Base-by-base conservation (phyloP, 2,329 filamentous ascomycete genomes). In the Endoconidiophora polonica region DNA sequence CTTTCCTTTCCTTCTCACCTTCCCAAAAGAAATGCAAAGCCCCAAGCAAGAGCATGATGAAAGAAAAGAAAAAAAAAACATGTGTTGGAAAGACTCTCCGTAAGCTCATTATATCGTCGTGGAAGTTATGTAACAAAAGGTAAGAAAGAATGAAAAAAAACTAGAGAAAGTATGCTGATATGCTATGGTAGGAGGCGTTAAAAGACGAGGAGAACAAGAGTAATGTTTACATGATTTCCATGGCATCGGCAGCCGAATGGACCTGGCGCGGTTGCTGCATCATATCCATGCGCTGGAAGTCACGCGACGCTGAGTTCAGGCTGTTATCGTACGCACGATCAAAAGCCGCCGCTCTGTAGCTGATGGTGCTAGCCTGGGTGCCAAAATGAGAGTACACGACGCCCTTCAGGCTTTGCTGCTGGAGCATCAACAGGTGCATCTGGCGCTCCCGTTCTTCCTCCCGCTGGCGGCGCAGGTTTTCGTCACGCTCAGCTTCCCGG, bases 401-500 rank as follows among this genome's bases (percentile, higher is more conserved):
- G 42, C 62, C 56, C 36, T 41, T 33, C n/a, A 38, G 6, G 16
- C 23, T 42, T 7, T 43, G 24, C 33, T 47, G 40, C 23, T 36
- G 48, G 20, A 44, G 29, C 33, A 37, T 23, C 20, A 38, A 29
- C 33, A 44, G 14, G 20, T 49, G 39, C 29, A 38, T 36, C 18
- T 46, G 43, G 16, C 33, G 14, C 40, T 36, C 44, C 33, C 44
- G 37, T n/a, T 49, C 46, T 39, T 51, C 44, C 12, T 53, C 48
- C 37, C 38, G 39, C 36, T 38, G 14, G 48, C 47, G 52, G 36
- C 44, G 33, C 16, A 52, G 46, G 22, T 9, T 10, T 45, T 43
- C 44, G 12, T 43, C 49, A 33, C 49, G 44, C 57, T 81, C 73
- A 54, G 80, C 77, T 59, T 84, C 79, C 49, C 76, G 70, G 52